Evolutionary conservation across 2,329 filamentous ascomycete species (phyloP).

Genomic region (Pyrenophora seminiperda): DNA sequence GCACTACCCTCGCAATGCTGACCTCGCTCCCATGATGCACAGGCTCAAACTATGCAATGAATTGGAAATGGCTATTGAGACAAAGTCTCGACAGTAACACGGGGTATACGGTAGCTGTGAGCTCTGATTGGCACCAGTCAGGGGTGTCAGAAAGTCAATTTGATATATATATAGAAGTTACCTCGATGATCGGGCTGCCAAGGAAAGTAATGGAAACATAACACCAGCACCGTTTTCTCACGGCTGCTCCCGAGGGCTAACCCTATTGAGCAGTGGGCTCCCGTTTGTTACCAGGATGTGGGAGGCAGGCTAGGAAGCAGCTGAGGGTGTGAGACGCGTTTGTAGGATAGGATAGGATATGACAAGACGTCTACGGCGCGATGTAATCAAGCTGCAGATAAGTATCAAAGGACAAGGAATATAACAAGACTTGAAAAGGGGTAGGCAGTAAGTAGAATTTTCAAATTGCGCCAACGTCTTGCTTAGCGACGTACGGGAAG

Average conservation of each 20-base stretch:
- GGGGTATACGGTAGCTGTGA: no score
- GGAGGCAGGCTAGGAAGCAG: background rate
- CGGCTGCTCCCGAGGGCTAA: slow-evolving; percentile 34
- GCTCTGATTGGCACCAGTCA: no score
- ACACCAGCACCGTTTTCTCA: slow-evolving; percentile 13
- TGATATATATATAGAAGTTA: no score
- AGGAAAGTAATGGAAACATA: slow-evolving; percentile 18
- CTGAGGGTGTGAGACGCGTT: background rate
- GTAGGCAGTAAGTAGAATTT: background rate
- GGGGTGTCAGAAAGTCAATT: no score
- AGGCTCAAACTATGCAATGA: no score
- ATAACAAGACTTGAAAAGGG: no score
- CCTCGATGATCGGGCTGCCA: background rate
- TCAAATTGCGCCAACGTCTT: background rate
- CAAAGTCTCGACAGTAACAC: no score
- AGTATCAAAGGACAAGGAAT: no score
- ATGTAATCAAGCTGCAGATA: no score
- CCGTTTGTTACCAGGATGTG: background rate
- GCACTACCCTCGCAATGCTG: background rate
- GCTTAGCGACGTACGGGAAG: background rate
- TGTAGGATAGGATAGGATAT: background rate
- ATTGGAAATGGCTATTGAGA: no score
- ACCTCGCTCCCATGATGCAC: no score
- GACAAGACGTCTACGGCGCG: background rate
- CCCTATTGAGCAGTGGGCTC: slow-evolving; percentile 8